A percentile compares a stretch with the other conserved stretches of the same genome.
Evolutionary conservation across 164 flowering plant species (phyloP).

Genomic region (Dillenia suffruticosa): DNA sequence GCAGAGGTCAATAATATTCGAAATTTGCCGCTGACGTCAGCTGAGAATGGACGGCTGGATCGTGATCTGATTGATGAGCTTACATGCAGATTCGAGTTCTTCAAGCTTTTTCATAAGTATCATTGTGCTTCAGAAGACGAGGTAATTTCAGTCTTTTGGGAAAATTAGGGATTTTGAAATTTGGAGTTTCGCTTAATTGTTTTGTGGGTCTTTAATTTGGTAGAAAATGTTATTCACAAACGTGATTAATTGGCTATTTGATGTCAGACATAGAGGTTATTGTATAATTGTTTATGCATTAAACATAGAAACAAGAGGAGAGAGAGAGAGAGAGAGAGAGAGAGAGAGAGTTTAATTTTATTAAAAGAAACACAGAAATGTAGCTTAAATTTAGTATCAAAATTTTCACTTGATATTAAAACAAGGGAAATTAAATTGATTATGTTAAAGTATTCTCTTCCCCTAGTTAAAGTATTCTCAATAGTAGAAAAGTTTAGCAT

Average conservation of each 20-base stretch:
- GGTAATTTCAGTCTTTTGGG: constrained; percentile 34
- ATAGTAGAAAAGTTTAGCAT: no score
- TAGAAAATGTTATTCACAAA: not conserved
- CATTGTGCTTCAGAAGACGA: constrained; percentile 79
- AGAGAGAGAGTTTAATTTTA: no score
- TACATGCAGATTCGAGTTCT: constrained; percentile 42
- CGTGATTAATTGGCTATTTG: not conserved
- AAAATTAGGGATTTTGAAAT: constrained; percentile 5
- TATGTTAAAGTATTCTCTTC: no score
- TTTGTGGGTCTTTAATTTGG: not conserved
- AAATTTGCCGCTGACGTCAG: constrained; percentile 19
- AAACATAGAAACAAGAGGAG: not conserved
- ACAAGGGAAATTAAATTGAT: no score
- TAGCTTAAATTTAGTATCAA: not conserved
- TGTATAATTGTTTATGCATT: not conserved
- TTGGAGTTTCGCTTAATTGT: not conserved
- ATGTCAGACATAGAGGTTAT: not conserved
- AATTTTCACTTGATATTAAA: not conserved
- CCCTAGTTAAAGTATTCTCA: no score
- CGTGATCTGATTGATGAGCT: constrained; percentile 29
- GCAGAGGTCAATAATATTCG: constrained; percentile 50
- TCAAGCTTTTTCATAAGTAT: constrained; percentile 52
- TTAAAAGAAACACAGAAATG: not conserved
- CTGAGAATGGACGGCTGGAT: constrained; percentile 15
- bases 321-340: no score